Base-by-base conservation (phyloP, 1,284 basidiomycete species). In the Cryptococcus maquisensis region DNA sequence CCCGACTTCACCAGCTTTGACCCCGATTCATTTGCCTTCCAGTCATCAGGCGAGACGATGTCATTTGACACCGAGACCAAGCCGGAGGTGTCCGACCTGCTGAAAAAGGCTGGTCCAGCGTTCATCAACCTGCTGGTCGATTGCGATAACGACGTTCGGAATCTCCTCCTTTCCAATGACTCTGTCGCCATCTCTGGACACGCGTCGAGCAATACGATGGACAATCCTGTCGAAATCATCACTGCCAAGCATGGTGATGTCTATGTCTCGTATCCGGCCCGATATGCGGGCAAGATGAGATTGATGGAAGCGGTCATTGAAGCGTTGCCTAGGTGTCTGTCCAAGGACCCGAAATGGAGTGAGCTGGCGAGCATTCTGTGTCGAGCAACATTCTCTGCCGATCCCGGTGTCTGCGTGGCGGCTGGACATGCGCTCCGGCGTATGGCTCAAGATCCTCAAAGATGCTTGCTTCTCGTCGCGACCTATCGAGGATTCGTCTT, bases 131-230 rank as follows among this genome's bases (percentile, higher is more conserved):
- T 94, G 37, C 83, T 87, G 0, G 75, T 79, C 9, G 69, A 82
- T 6, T 90, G 86, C 67, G 83, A 83, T 65, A 84, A 85, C 54
- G 74, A 82, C 4, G 83, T 91, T 16, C 88, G 88, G 1, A 78
- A 80, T 42, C 86, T 94, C 82, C 86, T 86, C 15, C 79, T 95
- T 37, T 86, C 93, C 47, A 90, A 93, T 60, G 90, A 94, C 16
- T 83, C 88, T 54, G 90, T 87, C 81, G 81, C 83, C 5, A 67
- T 80, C 3, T 74, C 83, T 4, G 83, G 84, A 16, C 77, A 85
- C 37, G 82, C 82, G 47, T 81, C 83, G 0, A 77, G 83, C 35
- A 65, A 68, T n/a, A 69, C 75, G 12, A 69, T 72, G 61, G 77
- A 79, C 24, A 68, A 66, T 12, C 42, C 42, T 5, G 51, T 65